A percentile compares a stretch with the other conserved stretches of the same genome.
Conservation (phyloP, 2,329 filamentous ascomycete genomes). For the Aspergillus pseudotamarii region DNA sequence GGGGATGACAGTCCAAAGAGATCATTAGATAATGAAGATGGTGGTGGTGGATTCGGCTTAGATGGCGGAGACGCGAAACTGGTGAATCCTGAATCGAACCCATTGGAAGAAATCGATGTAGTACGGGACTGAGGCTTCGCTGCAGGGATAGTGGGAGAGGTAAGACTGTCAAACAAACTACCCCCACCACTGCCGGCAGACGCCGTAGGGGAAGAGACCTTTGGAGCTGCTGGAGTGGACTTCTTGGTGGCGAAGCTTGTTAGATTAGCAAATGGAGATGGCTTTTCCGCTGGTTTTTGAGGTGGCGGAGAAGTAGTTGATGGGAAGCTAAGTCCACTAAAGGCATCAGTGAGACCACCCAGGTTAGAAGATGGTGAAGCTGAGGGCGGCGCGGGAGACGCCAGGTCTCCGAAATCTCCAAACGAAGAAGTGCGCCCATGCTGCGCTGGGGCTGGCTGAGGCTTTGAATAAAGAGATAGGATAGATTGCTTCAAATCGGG, state of each 20-base stretch:
- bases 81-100: slow-evolving; percentile 68
- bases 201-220: slow-evolving; percentile 52
- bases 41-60: slow-evolving; percentile 49
- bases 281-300: slow-evolving; percentile 51
- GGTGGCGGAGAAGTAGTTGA: slow-evolving; percentile 44
- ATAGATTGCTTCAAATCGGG: slow-evolving; percentile 98
- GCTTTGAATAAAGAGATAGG: slow-evolving; percentile 86
- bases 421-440: slow-evolving; percentile 67
- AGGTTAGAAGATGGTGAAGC: slow-evolving; percentile 40
- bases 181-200: slow-evolving; percentile 74
- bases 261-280: slow-evolving; percentile 66
- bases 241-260: slow-evolving; percentile 56
- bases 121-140: slow-evolving; percentile 45
- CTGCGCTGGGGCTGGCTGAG: slow-evolving; percentile 61
- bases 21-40: slow-evolving; percentile 64
- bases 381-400: slow-evolving; percentile 50
- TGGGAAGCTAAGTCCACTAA: slow-evolving; percentile 68
- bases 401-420: slow-evolving; percentile 71
- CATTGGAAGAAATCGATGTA: slow-evolving; percentile 59
- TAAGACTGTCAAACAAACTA: slow-evolving; percentile 75
- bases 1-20: slow-evolving; percentile 74
- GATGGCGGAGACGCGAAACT: slow-evolving; percentile 55
- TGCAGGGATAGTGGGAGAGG: slow-evolving; percentile 62
- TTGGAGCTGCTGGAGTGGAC: slow-evolving; percentile 48
- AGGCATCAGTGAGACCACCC: slow-evolving; percentile 79